Evolutionary conservation across 805 yeast species (phyloP).

Genomic region (Candida nemodendra): DNA sequence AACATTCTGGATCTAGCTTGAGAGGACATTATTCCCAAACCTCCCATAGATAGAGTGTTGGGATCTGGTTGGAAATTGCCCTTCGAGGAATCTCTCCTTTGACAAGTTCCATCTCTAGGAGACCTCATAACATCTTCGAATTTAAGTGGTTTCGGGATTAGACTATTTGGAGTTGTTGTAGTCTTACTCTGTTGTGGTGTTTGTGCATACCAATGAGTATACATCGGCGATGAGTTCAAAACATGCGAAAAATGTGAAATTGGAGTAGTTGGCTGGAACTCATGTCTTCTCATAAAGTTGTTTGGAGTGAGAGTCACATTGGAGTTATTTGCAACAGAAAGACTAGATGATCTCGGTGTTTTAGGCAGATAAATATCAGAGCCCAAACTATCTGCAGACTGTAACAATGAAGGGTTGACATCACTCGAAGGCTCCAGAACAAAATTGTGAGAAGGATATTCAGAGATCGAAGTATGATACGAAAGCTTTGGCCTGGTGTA

Average conservation of each 20-base stretch:
- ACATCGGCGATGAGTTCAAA: conserved; percentile 36
- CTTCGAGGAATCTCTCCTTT: conserved; percentile 11
- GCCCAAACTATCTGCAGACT: conserved; percentile 13
- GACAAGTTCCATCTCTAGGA: conserved; percentile 14
- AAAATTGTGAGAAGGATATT: conserved; percentile 15
- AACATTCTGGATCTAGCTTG: neutral
- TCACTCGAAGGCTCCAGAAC: conserved; percentile 15
- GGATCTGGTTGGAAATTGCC: no score
- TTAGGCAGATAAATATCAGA: conserved; percentile 10
- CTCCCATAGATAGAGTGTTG: neutral
- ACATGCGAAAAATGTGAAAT: conserved; percentile 32
- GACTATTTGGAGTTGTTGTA: conserved; percentile 18
- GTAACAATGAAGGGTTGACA: conserved; percentile 26
- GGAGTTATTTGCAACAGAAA: neutral
- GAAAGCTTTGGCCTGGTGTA: neutral
- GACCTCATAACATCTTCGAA: conserved; percentile 24
- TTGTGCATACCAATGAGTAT: conserved; percentile 31
- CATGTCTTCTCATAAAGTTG: conserved; percentile 6
- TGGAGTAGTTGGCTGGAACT: conserved; percentile 27
- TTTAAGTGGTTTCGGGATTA: conserved; percentile 23
- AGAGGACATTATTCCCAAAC: conserved; percentile 3
- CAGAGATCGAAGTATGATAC: conserved; percentile 7
- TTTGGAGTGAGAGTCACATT: conserved; percentile 9
- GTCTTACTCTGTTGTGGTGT: conserved; percentile 25
- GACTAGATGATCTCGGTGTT: conserved; percentile 12